Conservation (phyloP, 2,329 filamentous ascomycete species). For the Alternaria incomplexa region DNA sequence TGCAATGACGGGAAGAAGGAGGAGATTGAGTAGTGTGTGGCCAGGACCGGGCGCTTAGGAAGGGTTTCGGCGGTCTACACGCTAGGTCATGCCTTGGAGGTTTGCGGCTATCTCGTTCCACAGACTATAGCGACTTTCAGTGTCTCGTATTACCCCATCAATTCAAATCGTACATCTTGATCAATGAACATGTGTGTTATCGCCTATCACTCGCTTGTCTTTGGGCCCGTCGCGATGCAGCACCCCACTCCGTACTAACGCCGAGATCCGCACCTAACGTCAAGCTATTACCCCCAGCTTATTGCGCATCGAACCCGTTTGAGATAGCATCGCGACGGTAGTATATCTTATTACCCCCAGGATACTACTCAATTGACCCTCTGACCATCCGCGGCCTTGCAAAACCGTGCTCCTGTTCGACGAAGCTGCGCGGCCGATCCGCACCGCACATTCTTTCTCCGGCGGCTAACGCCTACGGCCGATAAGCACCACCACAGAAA, state of each 20-base stretch:
- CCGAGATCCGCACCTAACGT: background rate
- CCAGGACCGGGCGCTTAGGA: conserved; percentile 27
- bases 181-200: background rate
- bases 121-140: background rate
- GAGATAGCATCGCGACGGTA: background rate
- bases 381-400: conserved; percentile 9
- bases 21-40: conserved; percentile 46
- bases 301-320: background rate
- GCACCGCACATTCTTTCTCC: conserved; percentile 10
- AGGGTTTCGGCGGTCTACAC: background rate
- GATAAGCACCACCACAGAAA: background rate
- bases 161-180: background rate
- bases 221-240: background rate
- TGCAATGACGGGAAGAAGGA: conserved; percentile 35
- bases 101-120: background rate
- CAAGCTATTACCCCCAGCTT: conserved; percentile 17
- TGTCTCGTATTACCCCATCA: background rate
- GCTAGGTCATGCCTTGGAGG: background rate
- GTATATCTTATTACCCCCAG: conserved; percentile 11
- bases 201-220: background rate
- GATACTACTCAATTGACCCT: background rate
- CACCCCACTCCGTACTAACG: conserved; percentile 2
- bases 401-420: background rate
- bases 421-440: conserved; percentile 8
- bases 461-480: background rate